phyloP scores from a whole-genome alignment of 2,329 filamentous ascomycete genomes.

The Cytospora chrysosperma region DNA sequence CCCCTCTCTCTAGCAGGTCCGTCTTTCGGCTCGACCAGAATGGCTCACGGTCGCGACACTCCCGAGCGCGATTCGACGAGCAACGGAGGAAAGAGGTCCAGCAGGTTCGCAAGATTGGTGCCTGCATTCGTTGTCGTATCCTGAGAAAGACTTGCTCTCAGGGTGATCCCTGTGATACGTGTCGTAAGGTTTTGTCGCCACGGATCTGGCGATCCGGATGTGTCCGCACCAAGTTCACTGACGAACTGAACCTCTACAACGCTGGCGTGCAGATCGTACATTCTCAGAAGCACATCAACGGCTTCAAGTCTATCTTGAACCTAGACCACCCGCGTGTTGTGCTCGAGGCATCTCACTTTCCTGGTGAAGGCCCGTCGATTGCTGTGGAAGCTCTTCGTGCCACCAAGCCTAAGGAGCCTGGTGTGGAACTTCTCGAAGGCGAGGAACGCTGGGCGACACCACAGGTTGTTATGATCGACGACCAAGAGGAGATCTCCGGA shows the following conservation, averaged over 20 bases:
- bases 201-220: conserved; percentile 66
- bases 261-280: conserved; percentile 63
- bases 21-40: conserved; percentile 56
- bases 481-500: conserved; percentile 57
- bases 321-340: conserved; percentile 49
- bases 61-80: conserved; percentile 57
- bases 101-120: conserved; percentile 62
- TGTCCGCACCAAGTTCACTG: conserved; percentile 60
- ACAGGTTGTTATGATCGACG: conserved; percentile 57
- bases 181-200: conserved; percentile 61
- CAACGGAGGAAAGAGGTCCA: conserved; percentile 63
- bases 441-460: conserved; percentile 35
- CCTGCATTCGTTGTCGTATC: conserved; percentile 65
- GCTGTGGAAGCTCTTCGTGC: conserved; percentile 43
- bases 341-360: conserved; percentile 61
- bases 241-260: conserved; percentile 62
- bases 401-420: conserved; percentile 32
- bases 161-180: conserved; percentile 62
- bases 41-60: conserved; percentile 49
- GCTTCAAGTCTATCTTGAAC: conserved; percentile 49
- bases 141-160: conserved; percentile 66
- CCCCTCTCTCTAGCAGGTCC: conserved; percentile 24
- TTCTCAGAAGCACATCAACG: conserved; percentile 58
- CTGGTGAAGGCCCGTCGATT: conserved; percentile 47
- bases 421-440: conserved; percentile 37